Base-by-base conservation (phyloP, 495 filamentous ascomycete species). In the Daldinia bambusicola region DNA sequence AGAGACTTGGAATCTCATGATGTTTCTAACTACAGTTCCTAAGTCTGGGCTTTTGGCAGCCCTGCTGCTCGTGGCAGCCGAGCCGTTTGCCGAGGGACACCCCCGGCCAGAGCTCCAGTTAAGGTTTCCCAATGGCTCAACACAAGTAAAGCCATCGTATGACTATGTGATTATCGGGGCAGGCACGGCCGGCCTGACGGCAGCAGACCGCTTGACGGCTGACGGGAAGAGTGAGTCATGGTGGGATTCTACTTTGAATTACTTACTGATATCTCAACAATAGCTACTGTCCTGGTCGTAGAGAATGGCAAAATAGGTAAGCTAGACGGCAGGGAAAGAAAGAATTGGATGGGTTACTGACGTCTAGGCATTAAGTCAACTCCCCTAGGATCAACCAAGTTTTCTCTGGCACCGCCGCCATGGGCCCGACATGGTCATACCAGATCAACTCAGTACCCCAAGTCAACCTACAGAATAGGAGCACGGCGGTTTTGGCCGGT, bases 141-240 rank as follows among this genome's bases (percentile, higher is more conserved):
- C 61, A 7, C 50, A 51, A 18, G 65, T 69, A 7, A 40, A 40
- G 10, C 18, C 56, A 2, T 69, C 65, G 9, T 84, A 83, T 51
- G 82, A 85, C 72, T 85, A 84, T 53, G 75, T 86, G 40, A 75
- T 87, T 10, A 74, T 86, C 14, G 85, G 85, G 22, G 84, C 83
- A 37, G 84, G 85, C 26, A 86, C 85, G 4, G 77, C 80, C 45
- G 86, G 86, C 18, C 75, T 89, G 48, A 81, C 81, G 6, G 63
- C 87, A 16, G 86, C 86, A 2, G 82, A 82, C 61, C 78, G 84
- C 8, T 77, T 89, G 2, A 85, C 83, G 14, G 82, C 84, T 61
- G 75, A 82, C 52, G 66, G 80, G 1, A 70, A 81, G 51, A 65
- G 70, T 72, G 26, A 69, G 65, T 41, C 6, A 2, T 10, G n/a